Conservation (phyloP, 768 basidiomycete genomes). For the Lactarius sp. region DNA sequence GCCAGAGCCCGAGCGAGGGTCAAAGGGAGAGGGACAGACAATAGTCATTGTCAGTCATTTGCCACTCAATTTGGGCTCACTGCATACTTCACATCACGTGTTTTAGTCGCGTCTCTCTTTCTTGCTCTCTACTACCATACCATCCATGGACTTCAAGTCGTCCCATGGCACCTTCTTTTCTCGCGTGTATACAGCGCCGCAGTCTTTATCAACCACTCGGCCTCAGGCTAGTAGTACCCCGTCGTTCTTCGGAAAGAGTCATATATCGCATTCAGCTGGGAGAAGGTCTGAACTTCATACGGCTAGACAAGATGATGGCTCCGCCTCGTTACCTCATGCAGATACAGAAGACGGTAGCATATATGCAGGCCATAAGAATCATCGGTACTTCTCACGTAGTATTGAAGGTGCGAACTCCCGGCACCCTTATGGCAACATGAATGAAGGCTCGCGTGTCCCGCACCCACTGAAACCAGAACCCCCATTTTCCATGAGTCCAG, state of each 20-base stretch:
- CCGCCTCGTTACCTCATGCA: background rate
- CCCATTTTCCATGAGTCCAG: background rate
- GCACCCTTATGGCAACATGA: background rate
- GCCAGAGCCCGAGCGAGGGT: conserved; percentile 2
- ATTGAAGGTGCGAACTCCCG: background rate
- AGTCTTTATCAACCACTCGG: background rate
- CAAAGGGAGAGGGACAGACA: background rate
- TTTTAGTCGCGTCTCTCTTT: background rate
- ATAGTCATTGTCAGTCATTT: background rate
- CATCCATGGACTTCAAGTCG: conserved; percentile 15
- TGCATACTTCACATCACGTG: conserved; percentile 8
- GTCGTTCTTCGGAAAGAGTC: conserved; percentile 18
- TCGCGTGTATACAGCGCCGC: conserved; percentile 10
- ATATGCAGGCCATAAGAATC: conserved; percentile 11
- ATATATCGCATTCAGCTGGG: background rate
- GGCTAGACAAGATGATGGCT: background rate
- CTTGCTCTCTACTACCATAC: background rate
- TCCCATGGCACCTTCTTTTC: conserved; percentile 10
- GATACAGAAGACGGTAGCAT: conserved; percentile 11
- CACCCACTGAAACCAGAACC: conserved; percentile 1
- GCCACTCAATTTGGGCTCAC: background rate
- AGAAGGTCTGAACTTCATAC: conserved; percentile 8
- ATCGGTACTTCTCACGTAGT: conserved; percentile 4
- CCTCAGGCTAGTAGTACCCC: conserved; percentile 1
- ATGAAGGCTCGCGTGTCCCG: background rate